Base-by-base conservation (phyloP, 148 eudicot genomes). In the Chenopodium quinoa region DNA sequence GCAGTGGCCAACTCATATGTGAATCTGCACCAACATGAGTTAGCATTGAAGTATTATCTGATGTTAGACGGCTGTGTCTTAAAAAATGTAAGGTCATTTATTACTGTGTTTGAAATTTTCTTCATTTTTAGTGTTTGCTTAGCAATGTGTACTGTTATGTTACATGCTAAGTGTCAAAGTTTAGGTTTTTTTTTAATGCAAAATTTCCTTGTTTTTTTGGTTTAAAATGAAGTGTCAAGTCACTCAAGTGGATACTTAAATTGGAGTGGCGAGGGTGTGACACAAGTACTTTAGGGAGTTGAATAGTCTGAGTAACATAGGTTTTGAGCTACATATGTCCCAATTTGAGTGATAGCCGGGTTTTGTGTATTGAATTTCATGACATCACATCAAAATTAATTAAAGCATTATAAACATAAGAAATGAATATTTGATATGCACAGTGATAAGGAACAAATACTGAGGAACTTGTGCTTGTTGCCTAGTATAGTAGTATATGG, bases 31-130 rank as follows among this genome's bases (percentile, higher is more conserved):
- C 90, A 86, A 48, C 82, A 90, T 85, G 91, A 90, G 83, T 83
- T 88, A 63, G 97, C 97, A 56, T 83, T 95, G 85, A 92, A 91
- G 80, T 95, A 92, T 87, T 92, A 91, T 82, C 83, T 85, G 83
- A 88, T 91, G 88, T 81, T 91, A 73, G 92, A 92, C 80, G 89
- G 85, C 79, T 85, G 82, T 79, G 86, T 69, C 37, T 66, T 83
- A 64, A 81, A 82, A 67, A 85, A 82, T 80, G 97, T 95, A 88
- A 70, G 90, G 17, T 75, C 71, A 27, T 67, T 60, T 81, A 27
- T 66, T 84, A 23, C 32, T 16, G n/a, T 20, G 3, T 56, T 19
- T 56, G 17, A 56, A 56, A 56, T 56, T 56, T 56, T 56, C 62
- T 6, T 65, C 34, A 27, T n/a, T 11, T 66, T 32, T 70, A 34